Percentiles rank a stretch among this genome's conserved stretches.
Evolutionary conservation across 2,329 filamentous ascomycete genomes (phyloP).

Genomic region (Chaetomiaceae sp.): DNA sequence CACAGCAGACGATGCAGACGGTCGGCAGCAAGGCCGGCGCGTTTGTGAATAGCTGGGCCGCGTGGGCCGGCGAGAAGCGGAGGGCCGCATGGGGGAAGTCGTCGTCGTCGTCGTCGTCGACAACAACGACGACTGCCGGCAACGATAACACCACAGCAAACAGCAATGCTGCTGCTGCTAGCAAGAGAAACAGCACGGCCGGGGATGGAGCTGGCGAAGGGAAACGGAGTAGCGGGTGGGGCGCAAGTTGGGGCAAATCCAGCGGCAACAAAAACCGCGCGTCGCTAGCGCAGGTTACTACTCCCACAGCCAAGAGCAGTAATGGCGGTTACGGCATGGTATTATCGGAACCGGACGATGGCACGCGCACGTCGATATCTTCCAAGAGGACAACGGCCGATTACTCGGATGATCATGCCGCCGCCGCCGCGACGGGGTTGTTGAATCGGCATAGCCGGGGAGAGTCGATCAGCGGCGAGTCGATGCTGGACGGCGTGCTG

Average conservation of each 20-base stretch:
- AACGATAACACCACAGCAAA: neutral
- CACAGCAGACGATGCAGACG: constrained; percentile 44
- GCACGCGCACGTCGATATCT: too few species aligned
- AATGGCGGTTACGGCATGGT: too few species aligned
- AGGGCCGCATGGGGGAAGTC: constrained; percentile 38
- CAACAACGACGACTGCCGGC: too few species aligned
- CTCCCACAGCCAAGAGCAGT: too few species aligned
- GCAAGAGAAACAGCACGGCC: too few species aligned
- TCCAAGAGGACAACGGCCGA: neutral
- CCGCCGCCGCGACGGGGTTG: constrained; percentile 20
- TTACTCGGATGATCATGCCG: neutral
- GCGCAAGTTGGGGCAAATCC: constrained; percentile 30
- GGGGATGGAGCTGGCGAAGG: constrained; percentile 21
- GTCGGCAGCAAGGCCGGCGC: constrained; percentile 55
- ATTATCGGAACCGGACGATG: too few species aligned
- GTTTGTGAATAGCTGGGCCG: constrained; percentile 65
- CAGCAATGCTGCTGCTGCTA: too few species aligned
- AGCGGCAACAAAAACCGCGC: constrained; percentile 24
- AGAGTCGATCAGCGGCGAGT: constrained; percentile 25
- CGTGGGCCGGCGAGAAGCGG: constrained; percentile 71
- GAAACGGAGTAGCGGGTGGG: too few species aligned
- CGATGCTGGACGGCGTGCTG: constrained; percentile 16
- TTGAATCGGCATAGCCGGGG: constrained; percentile 2
- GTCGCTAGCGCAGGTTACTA: neutral
- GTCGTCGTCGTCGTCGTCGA: too few species aligned